Percentiles rank a stretch among this genome's conserved stretches.
Conservation (phyloP, 352 stramenopile species). For the Globisporangium megalacanthum region DNA sequence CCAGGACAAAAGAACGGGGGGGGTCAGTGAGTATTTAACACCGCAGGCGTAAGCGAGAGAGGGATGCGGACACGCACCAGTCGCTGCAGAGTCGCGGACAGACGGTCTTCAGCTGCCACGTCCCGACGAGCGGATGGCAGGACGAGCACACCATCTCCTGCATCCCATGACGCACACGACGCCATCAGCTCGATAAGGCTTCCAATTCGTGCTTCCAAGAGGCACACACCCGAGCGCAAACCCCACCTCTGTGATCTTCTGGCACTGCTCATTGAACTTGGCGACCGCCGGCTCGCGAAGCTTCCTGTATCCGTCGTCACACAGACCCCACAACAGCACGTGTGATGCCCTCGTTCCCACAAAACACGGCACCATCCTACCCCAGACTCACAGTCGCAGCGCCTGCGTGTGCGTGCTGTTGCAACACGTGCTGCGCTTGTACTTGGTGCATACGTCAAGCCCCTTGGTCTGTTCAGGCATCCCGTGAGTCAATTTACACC, state of each 20-base stretch:
- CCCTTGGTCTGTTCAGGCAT: slow-evolving; percentile 32
- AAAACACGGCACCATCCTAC: not conserved
- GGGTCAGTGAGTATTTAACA: not conserved
- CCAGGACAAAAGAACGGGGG: not conserved
- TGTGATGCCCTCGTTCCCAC: not conserved
- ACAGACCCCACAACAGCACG: not conserved
- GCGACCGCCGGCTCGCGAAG: slow-evolving; percentile 74
- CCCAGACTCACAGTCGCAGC: slow-evolving; percentile 43
- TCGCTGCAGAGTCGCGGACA: slow-evolving; percentile 72
- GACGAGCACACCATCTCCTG: slow-evolving; percentile 79
- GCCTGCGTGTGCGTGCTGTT: slow-evolving; percentile 59
- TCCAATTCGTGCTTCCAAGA: too few species aligned
- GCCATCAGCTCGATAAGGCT: not conserved
- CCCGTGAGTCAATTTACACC: not conserved
- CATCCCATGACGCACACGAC: not conserved
- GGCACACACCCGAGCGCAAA: not conserved
- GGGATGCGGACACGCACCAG: slow-evolving; percentile 31
- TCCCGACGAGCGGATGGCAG: slow-evolving; percentile 77
- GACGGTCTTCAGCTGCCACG: slow-evolving; percentile 63
- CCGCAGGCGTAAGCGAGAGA: too few species aligned
- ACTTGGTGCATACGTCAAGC: slow-evolving; percentile 78
- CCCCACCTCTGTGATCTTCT: slow-evolving; percentile 47
- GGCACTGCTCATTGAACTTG: slow-evolving; percentile 65
- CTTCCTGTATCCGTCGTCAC: slow-evolving; percentile 33
- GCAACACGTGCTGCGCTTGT: slow-evolving; percentile 77